These are phyloP conservation scores for Zygosaccharomyces lentus DNA, from an alignment of 805 yeast species.

Conservation along the genomic window DNA sequence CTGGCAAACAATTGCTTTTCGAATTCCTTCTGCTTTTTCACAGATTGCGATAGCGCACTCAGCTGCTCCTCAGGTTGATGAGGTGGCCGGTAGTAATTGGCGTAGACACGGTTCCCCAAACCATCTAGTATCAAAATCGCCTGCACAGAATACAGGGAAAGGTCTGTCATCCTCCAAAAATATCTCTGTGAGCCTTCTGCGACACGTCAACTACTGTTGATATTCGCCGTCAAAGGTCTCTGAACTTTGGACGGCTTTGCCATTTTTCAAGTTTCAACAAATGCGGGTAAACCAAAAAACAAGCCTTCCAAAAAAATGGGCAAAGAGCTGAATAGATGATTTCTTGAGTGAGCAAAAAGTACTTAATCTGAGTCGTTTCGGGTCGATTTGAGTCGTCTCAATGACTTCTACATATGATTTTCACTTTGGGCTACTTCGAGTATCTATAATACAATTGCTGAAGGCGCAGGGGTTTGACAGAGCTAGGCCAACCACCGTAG, in stretches of 20 bases:
- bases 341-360: not conserved
- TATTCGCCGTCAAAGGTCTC: not conserved
- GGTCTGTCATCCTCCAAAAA: constrained; percentile 32
- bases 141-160: constrained; percentile 74
- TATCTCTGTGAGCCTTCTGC: not conserved
- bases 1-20: constrained; percentile 69
- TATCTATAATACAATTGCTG: constrained; percentile 52
- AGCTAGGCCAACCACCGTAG: constrained; percentile 65
- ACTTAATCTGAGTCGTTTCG: not conserved
- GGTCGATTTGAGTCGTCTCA: not conserved
- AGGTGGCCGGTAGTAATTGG: constrained; percentile 78
- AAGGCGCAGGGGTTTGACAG: constrained; percentile 82
- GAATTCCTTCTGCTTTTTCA: constrained; percentile 68
- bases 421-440: constrained; percentile 44
- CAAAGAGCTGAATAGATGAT: not conserved
- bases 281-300: constrained; percentile 3
- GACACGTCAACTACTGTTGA: not conserved
- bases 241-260: constrained; percentile 2
- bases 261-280: constrained; percentile 1
- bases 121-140: constrained; percentile 78
- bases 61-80: constrained; percentile 37
- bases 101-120: constrained; percentile 73
- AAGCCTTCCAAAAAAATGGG: not conserved
- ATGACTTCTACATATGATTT: constrained; percentile 38
- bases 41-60: constrained; percentile 35